These are phyloP conservation scores for Ceratobasidium theobromae DNA, from an alignment of 1,284 basidiomycete species.

Conservation along the genomic window DNA sequence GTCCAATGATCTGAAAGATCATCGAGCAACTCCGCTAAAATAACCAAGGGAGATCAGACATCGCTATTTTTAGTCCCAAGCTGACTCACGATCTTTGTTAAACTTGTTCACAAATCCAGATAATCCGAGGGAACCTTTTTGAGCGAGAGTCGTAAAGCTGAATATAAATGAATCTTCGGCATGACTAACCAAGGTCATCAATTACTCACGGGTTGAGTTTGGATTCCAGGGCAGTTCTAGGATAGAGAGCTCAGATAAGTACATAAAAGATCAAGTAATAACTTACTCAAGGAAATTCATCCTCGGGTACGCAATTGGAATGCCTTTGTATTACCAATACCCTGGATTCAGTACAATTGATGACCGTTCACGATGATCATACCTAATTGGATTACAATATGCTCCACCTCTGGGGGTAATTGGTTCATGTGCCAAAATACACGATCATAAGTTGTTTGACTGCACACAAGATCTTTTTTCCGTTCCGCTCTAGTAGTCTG, in stretches of 20 bases:
- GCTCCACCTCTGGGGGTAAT: constrained; percentile 69
- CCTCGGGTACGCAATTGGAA: constrained; percentile 86
- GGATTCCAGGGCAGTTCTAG: constrained; percentile 68
- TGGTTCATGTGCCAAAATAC: constrained; percentile 62
- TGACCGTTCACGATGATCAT: constrained; percentile 28
- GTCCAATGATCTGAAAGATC: constrained; percentile 63
- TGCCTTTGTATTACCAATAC: constrained; percentile 47
- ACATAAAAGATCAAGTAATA: background rate
- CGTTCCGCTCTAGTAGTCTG: constrained; percentile 72
- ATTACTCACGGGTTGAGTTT: constrained; percentile 78
- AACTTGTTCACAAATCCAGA: constrained; percentile 88
- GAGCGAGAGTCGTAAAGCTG: constrained; percentile 37
- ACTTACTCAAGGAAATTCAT: constrained; percentile 78
- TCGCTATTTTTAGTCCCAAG: background rate
- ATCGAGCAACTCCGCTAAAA: constrained; percentile 79
- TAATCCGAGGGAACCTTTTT: constrained; percentile 54
- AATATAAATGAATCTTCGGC: background rate
- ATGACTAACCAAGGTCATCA: background rate
- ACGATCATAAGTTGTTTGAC: constrained; percentile 66
- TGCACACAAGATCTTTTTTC: constrained; percentile 77
- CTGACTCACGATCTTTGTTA: constrained; percentile 61
- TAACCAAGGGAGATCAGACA: background rate
- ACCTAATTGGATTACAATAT: constrained; percentile 81
- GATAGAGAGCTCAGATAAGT: background rate
- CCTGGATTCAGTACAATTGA: background rate